Conservation (phyloP, 805 yeast genomes). For the Wilhelminamyces savonicus region DNA sequence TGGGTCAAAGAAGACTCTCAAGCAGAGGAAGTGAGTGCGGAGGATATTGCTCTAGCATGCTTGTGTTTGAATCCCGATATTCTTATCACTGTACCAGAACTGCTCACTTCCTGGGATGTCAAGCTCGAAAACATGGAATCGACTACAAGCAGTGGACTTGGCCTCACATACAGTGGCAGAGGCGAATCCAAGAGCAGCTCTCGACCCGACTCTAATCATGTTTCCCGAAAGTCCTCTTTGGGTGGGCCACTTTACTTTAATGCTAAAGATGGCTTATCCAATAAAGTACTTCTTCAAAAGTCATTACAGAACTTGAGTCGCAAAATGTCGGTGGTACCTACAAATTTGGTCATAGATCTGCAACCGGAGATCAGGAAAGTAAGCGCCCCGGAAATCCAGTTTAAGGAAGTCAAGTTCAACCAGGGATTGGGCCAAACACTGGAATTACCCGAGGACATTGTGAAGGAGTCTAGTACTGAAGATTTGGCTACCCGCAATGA, state of each 20-base stretch:
- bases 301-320: constrained; percentile 11
- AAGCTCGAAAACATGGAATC: too few species aligned
- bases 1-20: constrained; percentile 12
- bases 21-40: constrained; percentile 9
- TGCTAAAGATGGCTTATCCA: constrained; percentile 3
- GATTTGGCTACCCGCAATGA: constrained; percentile 3
- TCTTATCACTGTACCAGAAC: constrained; percentile 9
- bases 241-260: constrained; percentile 16
- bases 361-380: constrained; percentile 1
- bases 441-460: constrained; percentile 1
- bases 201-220: constrained; percentile 5
- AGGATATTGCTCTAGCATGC: constrained; percentile 14
- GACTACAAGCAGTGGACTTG: too few species aligned
- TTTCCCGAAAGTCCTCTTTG: constrained; percentile 14
- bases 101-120: too few species aligned
- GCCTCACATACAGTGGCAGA: too few species aligned
- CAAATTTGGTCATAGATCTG: constrained; percentile 15
- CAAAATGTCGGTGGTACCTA: constrained; percentile 23
- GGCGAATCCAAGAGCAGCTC: too few species aligned
- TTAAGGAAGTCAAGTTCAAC: constrained; percentile 19
- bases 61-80: constrained; percentile 13
- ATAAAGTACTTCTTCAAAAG: constrained; percentile 2
- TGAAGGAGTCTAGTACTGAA: constrained; percentile 1
- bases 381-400: constrained; percentile 6
- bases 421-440: constrained; percentile 1